Percentiles rank a stretch among this genome's conserved stretches.
Conservation (phyloP, 345 rosid genomes). For the Populus alba region DNA sequence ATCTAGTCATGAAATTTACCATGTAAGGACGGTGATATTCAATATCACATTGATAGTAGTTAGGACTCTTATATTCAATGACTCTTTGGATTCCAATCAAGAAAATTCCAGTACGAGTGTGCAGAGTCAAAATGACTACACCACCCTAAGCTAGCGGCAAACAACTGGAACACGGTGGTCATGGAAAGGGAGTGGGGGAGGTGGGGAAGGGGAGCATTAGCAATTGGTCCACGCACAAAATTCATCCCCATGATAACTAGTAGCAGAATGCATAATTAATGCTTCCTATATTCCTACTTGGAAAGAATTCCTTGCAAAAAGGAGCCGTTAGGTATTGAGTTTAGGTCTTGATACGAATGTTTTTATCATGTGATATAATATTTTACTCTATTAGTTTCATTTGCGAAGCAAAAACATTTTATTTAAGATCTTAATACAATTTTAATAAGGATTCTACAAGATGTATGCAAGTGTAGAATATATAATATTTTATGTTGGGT, state of each 20-base stretch:
- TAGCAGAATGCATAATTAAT: too few species aligned
- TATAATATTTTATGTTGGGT: background rate
- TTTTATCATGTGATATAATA: too few species aligned
- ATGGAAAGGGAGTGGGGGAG: background rate
- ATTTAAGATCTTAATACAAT: too few species aligned
- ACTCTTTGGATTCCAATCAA: conserved; percentile 1
- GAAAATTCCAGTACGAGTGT: background rate
- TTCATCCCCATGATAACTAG: background rate
- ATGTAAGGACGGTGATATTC: background rate
- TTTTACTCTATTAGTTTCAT: too few species aligned
- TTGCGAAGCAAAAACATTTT: too few species aligned
- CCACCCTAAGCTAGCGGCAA: background rate
- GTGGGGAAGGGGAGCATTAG: background rate
- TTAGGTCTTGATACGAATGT: too few species aligned
- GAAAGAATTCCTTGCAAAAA: too few species aligned
- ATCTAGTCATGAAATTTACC: background rate
- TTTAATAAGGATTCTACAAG: too few species aligned
- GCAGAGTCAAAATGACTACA: background rate
- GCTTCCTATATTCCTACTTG: too few species aligned
- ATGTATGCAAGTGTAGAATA: background rate
- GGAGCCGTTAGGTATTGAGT: too few species aligned
- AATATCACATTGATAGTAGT: background rate
- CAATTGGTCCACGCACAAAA: background rate
- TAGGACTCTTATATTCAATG: background rate
- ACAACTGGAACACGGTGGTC: background rate